Percentiles rank a stretch among this genome's conserved stretches.
These are phyloP conservation scores for Verbena officinalis DNA, from an alignment of 257 asterid genomes.

Conservation along the genomic window DNA sequence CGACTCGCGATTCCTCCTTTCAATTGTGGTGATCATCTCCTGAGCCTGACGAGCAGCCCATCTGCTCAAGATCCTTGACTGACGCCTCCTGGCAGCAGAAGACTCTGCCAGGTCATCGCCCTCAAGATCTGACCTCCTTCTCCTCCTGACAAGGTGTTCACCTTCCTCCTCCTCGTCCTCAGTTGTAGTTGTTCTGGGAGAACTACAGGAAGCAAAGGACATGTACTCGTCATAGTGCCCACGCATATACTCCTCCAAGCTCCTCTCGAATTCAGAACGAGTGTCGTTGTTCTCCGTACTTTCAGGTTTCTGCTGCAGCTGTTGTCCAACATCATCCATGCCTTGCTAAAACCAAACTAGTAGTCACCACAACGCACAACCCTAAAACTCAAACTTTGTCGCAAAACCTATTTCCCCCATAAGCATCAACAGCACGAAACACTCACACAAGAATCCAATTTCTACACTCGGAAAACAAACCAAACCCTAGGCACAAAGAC, in stretches of 20 bases:
- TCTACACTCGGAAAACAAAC: constrained; percentile 33
- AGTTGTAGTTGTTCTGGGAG: constrained; percentile 50
- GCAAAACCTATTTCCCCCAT: constrained; percentile 36
- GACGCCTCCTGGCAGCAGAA: constrained; percentile 81
- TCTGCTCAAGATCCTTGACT: constrained; percentile 77
- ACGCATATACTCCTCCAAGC: constrained; percentile 83
- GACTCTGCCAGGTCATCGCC: constrained; percentile 84
- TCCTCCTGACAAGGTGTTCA: constrained; percentile 68
- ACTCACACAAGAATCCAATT: constrained; percentile 47
- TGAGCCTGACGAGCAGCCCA: constrained; percentile 93
- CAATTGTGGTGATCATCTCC: constrained; percentile 87
- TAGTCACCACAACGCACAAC: constrained; percentile 31
- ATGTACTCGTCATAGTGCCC: constrained; percentile 89
- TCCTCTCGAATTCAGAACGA: constrained; percentile 82
- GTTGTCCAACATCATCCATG: constrained; percentile 81
- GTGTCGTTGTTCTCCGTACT: constrained; percentile 61
- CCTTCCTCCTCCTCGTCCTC: constrained; percentile 74
- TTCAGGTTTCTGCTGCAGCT: constrained; percentile 88
- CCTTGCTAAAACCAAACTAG: constrained; percentile 26
- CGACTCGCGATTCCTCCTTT: constrained; percentile 86
- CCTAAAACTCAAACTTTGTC: constrained; percentile 25
- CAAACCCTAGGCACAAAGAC: constrained; percentile 46
- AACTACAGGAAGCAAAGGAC: constrained; percentile 90
- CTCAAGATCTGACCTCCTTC: constrained; percentile 83
- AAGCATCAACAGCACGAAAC: constrained; percentile 27